These are phyloP conservation scores for Uronychia setigera DNA, from an alignment of 73 alveolate genomes.

Conservation along the genomic window DNA sequence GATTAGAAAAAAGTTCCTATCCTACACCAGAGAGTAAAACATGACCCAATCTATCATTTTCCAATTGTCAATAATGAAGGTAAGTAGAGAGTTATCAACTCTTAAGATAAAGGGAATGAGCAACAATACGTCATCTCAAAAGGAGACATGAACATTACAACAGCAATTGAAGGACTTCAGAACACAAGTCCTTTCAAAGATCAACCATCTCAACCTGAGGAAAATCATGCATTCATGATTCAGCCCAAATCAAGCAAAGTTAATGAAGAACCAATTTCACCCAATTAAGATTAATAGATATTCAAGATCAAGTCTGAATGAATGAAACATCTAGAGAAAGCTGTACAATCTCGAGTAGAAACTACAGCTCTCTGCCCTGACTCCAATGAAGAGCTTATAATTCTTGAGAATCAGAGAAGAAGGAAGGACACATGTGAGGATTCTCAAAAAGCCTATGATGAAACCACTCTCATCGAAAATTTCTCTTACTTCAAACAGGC, in stretches of 20 bases:
- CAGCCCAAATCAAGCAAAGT: too few relatives aligned
- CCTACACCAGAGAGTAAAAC: background rate
- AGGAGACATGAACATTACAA: background rate
- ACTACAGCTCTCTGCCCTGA: background rate
- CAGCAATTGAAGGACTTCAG: background rate
- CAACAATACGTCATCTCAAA: background rate
- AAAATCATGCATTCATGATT: too few relatives aligned
- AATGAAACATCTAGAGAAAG: too few relatives aligned
- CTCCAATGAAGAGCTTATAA: background rate
- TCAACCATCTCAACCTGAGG: too few relatives aligned
- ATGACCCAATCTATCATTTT: background rate
- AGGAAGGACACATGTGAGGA: background rate
- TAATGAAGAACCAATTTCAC: background rate
- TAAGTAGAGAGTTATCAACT: background rate
- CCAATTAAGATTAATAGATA: too few relatives aligned
- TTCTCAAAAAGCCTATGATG: background rate
- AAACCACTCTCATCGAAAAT: background rate
- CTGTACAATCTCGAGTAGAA: too few relatives aligned
- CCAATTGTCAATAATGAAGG: background rate
- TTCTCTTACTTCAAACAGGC: background rate
- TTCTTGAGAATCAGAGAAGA: background rate
- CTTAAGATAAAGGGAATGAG: background rate
- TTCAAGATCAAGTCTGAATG: too few relatives aligned
- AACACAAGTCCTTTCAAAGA: conserved; percentile 2
- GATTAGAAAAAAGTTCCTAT: background rate